Evolutionary conservation across 306 rosid species (phyloP).

Genomic region (Cucurbita moschata): DNA sequence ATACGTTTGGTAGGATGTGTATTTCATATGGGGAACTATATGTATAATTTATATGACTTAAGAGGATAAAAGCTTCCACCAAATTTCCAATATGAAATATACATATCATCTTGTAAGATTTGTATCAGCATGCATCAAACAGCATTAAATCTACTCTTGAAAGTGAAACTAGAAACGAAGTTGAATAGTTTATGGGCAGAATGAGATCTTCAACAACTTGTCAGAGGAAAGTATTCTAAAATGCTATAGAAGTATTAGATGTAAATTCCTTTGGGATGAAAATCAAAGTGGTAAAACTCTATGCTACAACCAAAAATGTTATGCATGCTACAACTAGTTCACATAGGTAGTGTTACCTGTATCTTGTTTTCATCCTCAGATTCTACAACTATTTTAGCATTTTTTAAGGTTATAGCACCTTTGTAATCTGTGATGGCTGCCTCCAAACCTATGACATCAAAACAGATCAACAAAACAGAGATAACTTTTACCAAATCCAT

Average conservation of each 20-base stretch:
- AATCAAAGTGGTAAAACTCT: slow-evolving; percentile 2
- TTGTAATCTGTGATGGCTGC: slow-evolving; percentile 49
- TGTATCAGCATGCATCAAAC: not conserved
- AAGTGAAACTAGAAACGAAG: not conserved
- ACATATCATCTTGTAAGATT: too few relatives aligned
- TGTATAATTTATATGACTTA: too few relatives aligned
- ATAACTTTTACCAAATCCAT: not conserved
- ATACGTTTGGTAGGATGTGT: not conserved
- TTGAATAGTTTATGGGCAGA: too few relatives aligned
- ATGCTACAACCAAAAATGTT: not conserved
- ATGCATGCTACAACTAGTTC: not conserved
- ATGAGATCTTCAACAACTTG: too few relatives aligned
- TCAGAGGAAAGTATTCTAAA: too few relatives aligned
- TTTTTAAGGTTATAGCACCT: slow-evolving; percentile 21
- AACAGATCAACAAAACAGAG: not conserved
- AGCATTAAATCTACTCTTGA: not conserved
- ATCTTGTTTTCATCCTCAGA: slow-evolving; percentile 41
- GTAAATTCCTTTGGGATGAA: not conserved
- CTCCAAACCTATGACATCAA: slow-evolving; percentile 43
- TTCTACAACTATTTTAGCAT: slow-evolving; percentile 38
- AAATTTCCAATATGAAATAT: too few relatives aligned
- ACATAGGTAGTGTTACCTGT: slow-evolving; percentile 35
- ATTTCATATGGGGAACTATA: not conserved
- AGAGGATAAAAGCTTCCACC: too few relatives aligned
- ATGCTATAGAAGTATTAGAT: too few relatives aligned